Evolutionary conservation across 2,329 filamentous ascomycete species (phyloP), one percentile per base, ranked within the genome.

Genomic region (Cladosporium sp.): DNA sequence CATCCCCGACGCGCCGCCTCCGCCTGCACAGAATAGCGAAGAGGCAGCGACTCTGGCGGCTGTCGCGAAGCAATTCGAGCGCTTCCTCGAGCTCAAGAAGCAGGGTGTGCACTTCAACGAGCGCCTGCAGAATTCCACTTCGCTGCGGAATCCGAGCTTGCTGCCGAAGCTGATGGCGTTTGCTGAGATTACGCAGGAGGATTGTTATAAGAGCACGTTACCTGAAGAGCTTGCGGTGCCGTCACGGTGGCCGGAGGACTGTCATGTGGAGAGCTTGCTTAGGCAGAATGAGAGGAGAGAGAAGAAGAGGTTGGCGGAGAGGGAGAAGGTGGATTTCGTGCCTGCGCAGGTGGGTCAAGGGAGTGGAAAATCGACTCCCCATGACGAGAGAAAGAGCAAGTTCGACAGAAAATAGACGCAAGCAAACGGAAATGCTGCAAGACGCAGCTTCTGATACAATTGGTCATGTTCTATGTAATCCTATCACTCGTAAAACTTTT

Each of bases 21-120:
- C 75, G 14, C 74, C 74, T 19, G 77, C 36, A 65, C 74, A 42
- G 15, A 68, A 66, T 58, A 66, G 62, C 54, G 68, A 68, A 63
- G 63, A 64, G 55, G 65, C 66, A 19, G 66, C 69, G 9, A 54
- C 58, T 14, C 66, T 72, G 2, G 72, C 73, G 42, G 67, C 65
- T 39, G 68, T 85, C 12, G 86, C 82, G 52, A 80, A 82, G 64
- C 92, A 90, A 66, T 88, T 93, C 65, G 81, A 84, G 62, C 84
- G 85, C 60, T 93, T 94, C 64, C 81, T 93, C 0, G 80, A 84
- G 47, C 80, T 93, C n/a, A 94, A 94, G 75, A 85, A 84, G 68
- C 84, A 87, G 63, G 87, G 87, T 4, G 80, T 86, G 15, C 90
- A 94, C 73, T 93, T 93, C 79, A 92, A 94, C 71, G 79, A 85